Evolutionary conservation across 495 filamentous ascomycete species (phyloP), one percentile per base, ranked within the genome.

Genomic region (Recurvomyces mirabilis): DNA sequence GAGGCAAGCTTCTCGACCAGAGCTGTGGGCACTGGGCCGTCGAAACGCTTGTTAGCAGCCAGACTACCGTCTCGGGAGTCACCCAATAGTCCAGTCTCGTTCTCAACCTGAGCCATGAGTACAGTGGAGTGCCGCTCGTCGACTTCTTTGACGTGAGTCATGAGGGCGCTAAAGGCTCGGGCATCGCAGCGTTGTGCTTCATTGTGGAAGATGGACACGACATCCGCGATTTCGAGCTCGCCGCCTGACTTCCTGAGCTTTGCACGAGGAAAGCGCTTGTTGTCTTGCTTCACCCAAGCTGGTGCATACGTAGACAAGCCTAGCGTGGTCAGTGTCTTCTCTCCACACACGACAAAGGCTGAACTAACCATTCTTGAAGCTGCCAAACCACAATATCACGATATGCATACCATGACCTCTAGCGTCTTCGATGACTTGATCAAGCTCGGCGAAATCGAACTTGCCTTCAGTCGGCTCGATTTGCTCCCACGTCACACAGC

Each of bases 21-120:
- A 2, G 63, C 52, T 15, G 49, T 5, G 1, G 69, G 68, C 4
- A 71, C 66, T 4, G 57, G 26, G 14, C 57, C 37, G 0, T 25
- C 21, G 49, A 68, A 70, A 7, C 20, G 35, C 30, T 59, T 47
- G 24, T 68, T 59, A 0, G 68, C 68, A 3, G 54, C 51, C 1
- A 33, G 28, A 11, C 59, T 61, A 12, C 62, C 53, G 50, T 72
- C 68, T 32, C 69, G 54, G 10, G 68, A 69, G 29, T 71, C 68
- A 3, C 66, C 64, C 10, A 71, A 52, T 21, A 72, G 41, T 3
- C 68, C 67, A 1, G 55, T 54, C 55, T 71, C 69, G 39, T 70
- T 71, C 57, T 72, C 64, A 21, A 71, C 67, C 55, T 71, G 68
- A n/a, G 68, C 61, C 68, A 70, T 70, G n/a, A 70, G 42, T 5